Conservation (phyloP, 441 rosid genomes). For the Jatropha podagrica region DNA sequence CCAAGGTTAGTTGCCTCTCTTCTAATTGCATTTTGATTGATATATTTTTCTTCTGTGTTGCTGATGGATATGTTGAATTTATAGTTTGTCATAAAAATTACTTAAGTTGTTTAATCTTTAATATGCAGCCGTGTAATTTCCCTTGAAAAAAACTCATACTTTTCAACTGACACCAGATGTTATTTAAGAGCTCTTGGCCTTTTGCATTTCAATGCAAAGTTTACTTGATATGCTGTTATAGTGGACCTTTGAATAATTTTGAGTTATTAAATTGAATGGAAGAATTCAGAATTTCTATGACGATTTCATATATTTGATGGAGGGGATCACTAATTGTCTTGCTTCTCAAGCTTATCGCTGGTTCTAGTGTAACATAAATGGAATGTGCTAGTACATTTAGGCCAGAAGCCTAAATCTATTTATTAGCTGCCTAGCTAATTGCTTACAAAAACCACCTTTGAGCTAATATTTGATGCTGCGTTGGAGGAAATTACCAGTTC, state of each 20-base stretch:
- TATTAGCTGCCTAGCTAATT: neutral
- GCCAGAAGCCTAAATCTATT: neutral
- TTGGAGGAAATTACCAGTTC: neutral
- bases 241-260: neutral
- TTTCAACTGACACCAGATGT: neutral
- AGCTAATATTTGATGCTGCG: neutral
- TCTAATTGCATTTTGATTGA: constrained; percentile 8
- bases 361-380: neutral
- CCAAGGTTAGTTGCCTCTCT: constrained; percentile 62
- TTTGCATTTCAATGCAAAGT: neutral
- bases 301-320: neutral
- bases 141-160: neutral
- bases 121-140: neutral
- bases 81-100: neutral
- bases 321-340: neutral
- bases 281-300: neutral
- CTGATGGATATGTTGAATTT: neutral
- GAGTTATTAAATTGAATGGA: neutral
- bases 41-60: neutral
- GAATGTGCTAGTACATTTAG: neutral
- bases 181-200: neutral
- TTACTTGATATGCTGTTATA: neutral
- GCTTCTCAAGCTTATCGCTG: neutral
- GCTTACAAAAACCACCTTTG: too few relatives aligned
- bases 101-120: neutral